Evolutionary conservation across 106 monocot species (phyloP).

Genomic region (Chionographis japonica): DNA sequence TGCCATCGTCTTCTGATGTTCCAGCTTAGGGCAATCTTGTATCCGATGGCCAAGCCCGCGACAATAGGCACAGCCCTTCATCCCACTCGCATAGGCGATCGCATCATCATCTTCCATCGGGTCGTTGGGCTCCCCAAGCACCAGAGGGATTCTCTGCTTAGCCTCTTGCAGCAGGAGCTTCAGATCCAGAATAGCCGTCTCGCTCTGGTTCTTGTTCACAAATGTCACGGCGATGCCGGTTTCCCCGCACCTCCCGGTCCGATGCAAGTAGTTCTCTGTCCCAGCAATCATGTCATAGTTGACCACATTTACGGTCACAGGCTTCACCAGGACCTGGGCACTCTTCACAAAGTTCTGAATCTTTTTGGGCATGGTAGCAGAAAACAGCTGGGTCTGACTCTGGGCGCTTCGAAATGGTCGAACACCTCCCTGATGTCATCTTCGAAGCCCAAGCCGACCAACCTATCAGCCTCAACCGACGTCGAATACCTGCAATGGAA

Average conservation of each 20-base stretch:
- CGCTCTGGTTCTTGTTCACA: constrained; percentile 98
- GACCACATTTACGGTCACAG: constrained; percentile 38
- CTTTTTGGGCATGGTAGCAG: constrained; percentile 98
- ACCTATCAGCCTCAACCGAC: constrained; percentile 34
- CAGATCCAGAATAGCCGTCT: constrained; percentile 85
- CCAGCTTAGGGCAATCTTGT: constrained; percentile 77
- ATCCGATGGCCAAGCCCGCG: constrained; percentile 91
- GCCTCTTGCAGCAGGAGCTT: constrained; percentile 91
- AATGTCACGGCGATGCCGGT: constrained; percentile 92
- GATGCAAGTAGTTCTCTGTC: constrained; percentile 90
- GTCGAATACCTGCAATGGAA: constrained; percentile 69
- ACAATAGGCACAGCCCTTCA: constrained; percentile 92
- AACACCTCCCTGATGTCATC: constrained; percentile 94
- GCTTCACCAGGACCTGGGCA: constrained; percentile 8
- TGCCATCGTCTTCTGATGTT: constrained; percentile 85
- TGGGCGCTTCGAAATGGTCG: constrained; percentile 91
- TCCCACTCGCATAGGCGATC: constrained; percentile 69
- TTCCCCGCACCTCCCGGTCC: constrained; percentile 89
- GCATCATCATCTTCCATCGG: constrained; percentile 73
- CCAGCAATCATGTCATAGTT: constrained; percentile 98
- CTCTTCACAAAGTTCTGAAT: constrained; percentile 85
- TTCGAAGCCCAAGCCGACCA: constrained; percentile 93
- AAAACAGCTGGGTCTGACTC: constrained; percentile 88
- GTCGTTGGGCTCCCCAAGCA: constrained; percentile 76
- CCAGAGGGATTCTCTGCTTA: constrained; percentile 91